phyloP scores from a whole-genome alignment of 768 basidiomycete genomes.

The Mycena sanguinolenta region DNA sequence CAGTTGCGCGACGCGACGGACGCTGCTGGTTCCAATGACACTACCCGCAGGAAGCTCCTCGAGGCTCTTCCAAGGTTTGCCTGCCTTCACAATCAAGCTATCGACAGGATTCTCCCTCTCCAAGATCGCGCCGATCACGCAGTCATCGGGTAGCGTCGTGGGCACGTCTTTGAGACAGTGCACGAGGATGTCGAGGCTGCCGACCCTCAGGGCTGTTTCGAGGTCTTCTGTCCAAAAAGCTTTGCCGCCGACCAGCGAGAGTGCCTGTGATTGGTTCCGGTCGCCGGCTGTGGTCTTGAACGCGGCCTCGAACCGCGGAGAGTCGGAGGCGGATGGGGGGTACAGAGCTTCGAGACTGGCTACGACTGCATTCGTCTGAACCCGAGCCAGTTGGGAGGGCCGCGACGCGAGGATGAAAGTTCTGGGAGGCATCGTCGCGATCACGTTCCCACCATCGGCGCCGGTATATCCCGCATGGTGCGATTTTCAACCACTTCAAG shows the following conservation, averaged over 20 bases:
- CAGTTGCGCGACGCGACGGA: slow-evolving; percentile 92
- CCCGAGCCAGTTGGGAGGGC: slow-evolving; percentile 87
- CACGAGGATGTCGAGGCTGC: slow-evolving; percentile 89
- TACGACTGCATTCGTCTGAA: slow-evolving; percentile 88
- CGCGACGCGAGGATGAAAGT: slow-evolving; percentile 86
- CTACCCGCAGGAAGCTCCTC: slow-evolving; percentile 89
- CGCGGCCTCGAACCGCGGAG: slow-evolving; percentile 28
- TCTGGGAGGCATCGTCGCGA: slow-evolving; percentile 45
- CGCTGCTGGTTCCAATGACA: slow-evolving; percentile 94
- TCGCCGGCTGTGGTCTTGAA: slow-evolving; percentile 69
- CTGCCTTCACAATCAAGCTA: slow-evolving; percentile 87
- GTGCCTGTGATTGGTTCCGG: slow-evolving; percentile 73
- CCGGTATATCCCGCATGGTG: too few relatives aligned
- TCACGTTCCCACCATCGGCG: too few relatives aligned
- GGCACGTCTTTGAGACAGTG: slow-evolving; percentile 96
- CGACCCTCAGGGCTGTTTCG: slow-evolving; percentile 82
- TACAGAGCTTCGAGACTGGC: slow-evolving; percentile 70
- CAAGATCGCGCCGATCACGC: slow-evolving; percentile 85
- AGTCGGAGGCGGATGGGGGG: slow-evolving; percentile 55
- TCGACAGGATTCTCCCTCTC: slow-evolving; percentile 93
- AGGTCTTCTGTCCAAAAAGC: slow-evolving; percentile 92
- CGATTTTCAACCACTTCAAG: too few relatives aligned
- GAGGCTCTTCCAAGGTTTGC: slow-evolving; percentile 73
- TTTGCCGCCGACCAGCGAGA: slow-evolving; percentile 28
- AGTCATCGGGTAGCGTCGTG: slow-evolving; percentile 86